These are phyloP conservation scores for Geranium rotundifolium DNA, from an alignment of 345 rosid genomes.

Conservation along the genomic window DNA sequence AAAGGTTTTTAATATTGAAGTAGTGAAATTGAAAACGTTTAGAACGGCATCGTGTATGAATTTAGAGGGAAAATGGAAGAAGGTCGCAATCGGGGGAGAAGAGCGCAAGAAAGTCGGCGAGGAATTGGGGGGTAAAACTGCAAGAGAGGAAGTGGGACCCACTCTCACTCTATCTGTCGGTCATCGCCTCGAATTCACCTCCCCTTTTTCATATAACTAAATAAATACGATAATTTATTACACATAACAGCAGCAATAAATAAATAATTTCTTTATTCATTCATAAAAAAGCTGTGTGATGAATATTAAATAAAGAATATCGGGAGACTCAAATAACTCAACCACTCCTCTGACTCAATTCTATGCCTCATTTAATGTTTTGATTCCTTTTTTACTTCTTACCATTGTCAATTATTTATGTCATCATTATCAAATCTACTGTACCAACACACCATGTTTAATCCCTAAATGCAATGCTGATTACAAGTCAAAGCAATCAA, in stretches of 20 bases:
- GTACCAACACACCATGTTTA: no score
- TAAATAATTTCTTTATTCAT: no score
- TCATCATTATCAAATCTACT: constrained; percentile 15
- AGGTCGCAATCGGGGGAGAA: no score
- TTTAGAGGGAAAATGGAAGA: no score
- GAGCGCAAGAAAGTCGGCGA: no score
- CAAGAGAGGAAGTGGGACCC: constrained; percentile 12
- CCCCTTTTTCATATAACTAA: not conserved
- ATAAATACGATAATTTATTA: no score
- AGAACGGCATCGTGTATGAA: no score
- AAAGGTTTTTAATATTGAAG: no score
- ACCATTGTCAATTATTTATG: constrained; percentile 21
- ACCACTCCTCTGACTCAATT: constrained; percentile 82
- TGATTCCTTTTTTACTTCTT: constrained; percentile 45
- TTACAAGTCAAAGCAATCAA: no score
- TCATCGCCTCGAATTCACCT: constrained; percentile 43
- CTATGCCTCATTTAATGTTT: constrained; percentile 27
- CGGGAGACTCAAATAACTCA: constrained; percentile 65
- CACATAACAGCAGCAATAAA: no score
- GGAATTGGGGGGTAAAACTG: constrained; percentile 16
- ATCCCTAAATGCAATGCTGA: no score
- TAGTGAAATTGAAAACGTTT: no score
- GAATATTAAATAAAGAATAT: constrained; percentile 34
- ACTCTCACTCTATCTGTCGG: constrained; percentile 43
- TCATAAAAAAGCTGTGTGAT: not conserved